Base-by-base conservation (phyloP, 192 early-diverging fungal species). In the Backusella sp. region DNA sequence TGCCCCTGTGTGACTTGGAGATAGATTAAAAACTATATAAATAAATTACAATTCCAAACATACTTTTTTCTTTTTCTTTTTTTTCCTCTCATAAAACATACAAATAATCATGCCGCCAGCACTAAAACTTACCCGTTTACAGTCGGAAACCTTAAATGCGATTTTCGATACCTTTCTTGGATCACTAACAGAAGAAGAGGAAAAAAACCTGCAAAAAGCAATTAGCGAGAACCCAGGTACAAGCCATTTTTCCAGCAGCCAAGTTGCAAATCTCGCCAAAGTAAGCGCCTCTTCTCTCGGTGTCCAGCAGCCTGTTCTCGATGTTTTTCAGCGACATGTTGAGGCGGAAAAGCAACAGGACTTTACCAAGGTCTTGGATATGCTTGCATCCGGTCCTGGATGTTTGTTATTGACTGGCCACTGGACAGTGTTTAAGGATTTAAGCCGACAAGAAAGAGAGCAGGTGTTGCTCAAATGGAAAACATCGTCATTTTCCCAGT, bases 151-250 rank as follows among this genome's bases (percentile, higher is more conserved):
- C 34, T 37, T 84, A 37, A 39, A 76, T 14, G 85, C 85, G 36
- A 80, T 90, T 44, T 72, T 83, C 65, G 87, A 87, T 66, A 86
- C 87, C 11, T 74, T 88, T 36, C 72, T 88, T 9, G 73, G 84
- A 6, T 72, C 79, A 44, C 66, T 90, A 5, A 71, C 62, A 11
- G 76, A 77, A 4, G 35, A 84, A 35, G 85, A 86, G 41, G 73
- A 79, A 42, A 76, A 81, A 21, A 65, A 79, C 1, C 71, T 87
- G 44, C 11, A 41, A 11, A 23, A 42, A 30, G 6, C 17, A 71
- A 46, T 71, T 8, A 28, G 19, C 4, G 39, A 41, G 4, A 67
- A 42, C 15, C 71, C 79, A 3, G 70, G 81, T 32, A 68, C 73
- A 17, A 67, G 59, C 62, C 76, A 80, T 21, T 46, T 82, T 9